phyloP scores from a whole-genome alignment of 495 filamentous ascomycete genomes.

The Lepraria neglecta region DNA sequence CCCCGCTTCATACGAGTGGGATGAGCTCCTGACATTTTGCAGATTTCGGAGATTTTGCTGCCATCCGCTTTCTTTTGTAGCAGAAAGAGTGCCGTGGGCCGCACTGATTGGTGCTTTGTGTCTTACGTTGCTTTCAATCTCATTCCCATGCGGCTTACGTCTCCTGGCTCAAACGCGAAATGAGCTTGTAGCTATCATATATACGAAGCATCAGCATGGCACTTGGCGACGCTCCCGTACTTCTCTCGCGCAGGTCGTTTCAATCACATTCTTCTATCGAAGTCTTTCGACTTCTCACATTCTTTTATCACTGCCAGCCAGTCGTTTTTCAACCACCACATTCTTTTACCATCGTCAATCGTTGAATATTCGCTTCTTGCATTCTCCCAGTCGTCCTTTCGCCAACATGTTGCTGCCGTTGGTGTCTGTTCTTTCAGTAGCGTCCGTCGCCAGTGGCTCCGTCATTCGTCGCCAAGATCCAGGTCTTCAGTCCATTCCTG shows the following conservation, averaged over 20 bases:
- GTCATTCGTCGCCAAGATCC: conserved; percentile 13
- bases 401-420: conserved; percentile 13
- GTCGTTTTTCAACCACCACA: background rate
- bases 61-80: background rate
- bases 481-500: conserved; percentile 22
- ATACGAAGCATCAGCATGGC: background rate
- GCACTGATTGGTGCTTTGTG: conserved; percentile 3
- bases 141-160: background rate
- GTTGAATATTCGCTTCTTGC: background rate
- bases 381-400: background rate
- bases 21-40: conserved; percentile 11
- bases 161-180: conserved; percentile 8
- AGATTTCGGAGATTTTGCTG: conserved; percentile 1
- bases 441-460: conserved; percentile 8
- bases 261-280: conserved; percentile 5
- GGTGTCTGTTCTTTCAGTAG: conserved; percentile 1
- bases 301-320: conserved; percentile 5
- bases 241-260: conserved; percentile 12
- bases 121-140: conserved; percentile 5
- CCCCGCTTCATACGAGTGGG: background rate
- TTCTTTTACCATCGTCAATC: conserved; percentile 12
- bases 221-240: background rate
- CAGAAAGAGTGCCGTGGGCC: background rate
- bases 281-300: conserved; percentile 2
- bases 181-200: background rate